A percentile compares a stretch with the other conserved stretches of the same genome.
phyloP scores from a whole-genome alignment of 2,329 filamentous ascomycete species.

The Cylindrodendrum hubeiense region DNA sequence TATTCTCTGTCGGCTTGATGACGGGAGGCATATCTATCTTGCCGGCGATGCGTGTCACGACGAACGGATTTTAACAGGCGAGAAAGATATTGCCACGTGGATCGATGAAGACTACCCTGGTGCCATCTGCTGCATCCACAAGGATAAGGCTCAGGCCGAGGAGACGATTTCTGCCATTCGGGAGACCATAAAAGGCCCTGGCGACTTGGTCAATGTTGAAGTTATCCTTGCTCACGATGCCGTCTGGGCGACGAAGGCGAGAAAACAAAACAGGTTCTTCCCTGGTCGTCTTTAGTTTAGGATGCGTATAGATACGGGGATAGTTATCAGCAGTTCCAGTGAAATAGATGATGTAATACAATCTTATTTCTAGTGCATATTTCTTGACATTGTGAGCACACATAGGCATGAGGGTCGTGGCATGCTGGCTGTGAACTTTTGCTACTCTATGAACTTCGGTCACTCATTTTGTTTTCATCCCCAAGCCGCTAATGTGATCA shows the following conservation, averaged over 20 bases:
- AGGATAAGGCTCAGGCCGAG: conserved; percentile 5
- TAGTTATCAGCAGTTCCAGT: too few relatives aligned
- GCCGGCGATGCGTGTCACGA: conserved; percentile 26
- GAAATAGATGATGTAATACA: too few relatives aligned
- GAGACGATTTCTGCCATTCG: conserved; percentile 12
- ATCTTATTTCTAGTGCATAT: too few relatives aligned
- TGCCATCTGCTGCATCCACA: conserved; percentile 20
- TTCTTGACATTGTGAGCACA: too few relatives aligned
- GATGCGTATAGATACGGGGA: too few relatives aligned
- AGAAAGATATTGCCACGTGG: conserved; percentile 25
- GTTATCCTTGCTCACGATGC: conserved; percentile 29
- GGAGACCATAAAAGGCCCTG: not conserved
- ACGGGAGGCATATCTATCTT: conserved; percentile 19
- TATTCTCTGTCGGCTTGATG: conserved; percentile 15
- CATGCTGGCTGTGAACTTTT: too few relatives aligned
- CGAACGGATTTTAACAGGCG: conserved; percentile 8
- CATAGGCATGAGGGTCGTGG: too few relatives aligned
- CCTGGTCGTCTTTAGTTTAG: not conserved
- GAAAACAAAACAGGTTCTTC: not conserved
- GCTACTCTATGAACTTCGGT: too few relatives aligned
- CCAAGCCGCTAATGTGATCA: too few relatives aligned
- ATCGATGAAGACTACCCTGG: conserved; percentile 4
- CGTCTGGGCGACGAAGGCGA: conserved; percentile 10
- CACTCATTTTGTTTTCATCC: too few relatives aligned
- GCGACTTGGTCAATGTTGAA: conserved; percentile 6